Evolutionary conservation across 805 yeast species (phyloP).

Genomic region (Hanseniaspora vineae): DNA sequence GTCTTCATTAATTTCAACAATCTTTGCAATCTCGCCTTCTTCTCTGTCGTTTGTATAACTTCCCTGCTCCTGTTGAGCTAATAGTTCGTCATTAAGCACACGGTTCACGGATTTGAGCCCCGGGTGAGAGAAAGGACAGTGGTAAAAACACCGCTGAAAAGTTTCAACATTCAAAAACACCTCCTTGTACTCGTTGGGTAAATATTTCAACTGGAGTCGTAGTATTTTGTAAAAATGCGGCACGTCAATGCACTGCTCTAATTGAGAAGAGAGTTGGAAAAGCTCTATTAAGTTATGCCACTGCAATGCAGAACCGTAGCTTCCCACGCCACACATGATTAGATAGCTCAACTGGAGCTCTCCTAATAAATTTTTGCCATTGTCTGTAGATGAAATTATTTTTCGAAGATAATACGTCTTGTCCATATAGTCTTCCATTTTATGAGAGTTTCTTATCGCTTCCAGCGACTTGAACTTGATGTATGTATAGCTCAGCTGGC

Average conservation of each 20-base stretch:
- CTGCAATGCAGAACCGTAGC: conserved; percentile 49
- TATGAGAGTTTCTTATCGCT: conserved; percentile 23
- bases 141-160: too few relatives aligned
- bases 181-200: conserved; percentile 18
- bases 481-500: conserved; percentile 2
- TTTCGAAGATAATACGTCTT: conserved; percentile 42
- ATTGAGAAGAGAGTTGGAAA: background rate
- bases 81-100: too few relatives aligned
- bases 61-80: too few relatives aligned
- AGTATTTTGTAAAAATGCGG: conserved; percentile 11
- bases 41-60: background rate
- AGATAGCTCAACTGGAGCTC: conserved; percentile 44
- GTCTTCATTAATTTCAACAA: background rate
- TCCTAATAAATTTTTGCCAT: conserved; percentile 26
- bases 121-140: too few relatives aligned
- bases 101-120: too few relatives aligned
- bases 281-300: conserved; percentile 45
- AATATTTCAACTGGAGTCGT: conserved; percentile 9
- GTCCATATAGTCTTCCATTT: conserved; percentile 43
- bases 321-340: conserved; percentile 40
- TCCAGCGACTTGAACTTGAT: conserved; percentile 19
- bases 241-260: background rate
- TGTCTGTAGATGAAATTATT: conserved; percentile 19
- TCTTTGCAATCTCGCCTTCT: background rate
- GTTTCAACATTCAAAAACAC: background rate